phyloP scores from a whole-genome alignment of 2,329 filamentous ascomycete genomes.

The Simplicillium sp. region DNA sequence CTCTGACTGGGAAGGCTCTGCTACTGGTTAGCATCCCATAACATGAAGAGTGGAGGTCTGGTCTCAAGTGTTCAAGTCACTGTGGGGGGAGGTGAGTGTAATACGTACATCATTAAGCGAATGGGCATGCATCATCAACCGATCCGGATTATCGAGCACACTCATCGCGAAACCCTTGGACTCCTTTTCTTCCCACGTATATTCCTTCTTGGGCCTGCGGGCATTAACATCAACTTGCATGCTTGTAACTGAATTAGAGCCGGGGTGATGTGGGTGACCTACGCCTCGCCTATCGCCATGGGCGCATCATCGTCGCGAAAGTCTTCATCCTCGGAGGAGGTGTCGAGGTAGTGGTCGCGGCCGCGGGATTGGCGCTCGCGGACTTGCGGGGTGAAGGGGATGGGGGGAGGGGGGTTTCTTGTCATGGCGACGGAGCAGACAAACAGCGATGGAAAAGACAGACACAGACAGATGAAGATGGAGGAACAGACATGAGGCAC shows the following conservation, averaged over 20 bases:
- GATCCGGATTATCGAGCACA: slow-evolving; percentile 47
- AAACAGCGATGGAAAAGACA: too few species aligned
- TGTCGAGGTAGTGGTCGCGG: slow-evolving; percentile 39
- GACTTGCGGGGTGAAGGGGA: slow-evolving; percentile 36
- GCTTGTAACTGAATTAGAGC: not conserved
- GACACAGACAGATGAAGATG: too few species aligned
- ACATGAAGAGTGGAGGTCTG: too few species aligned
- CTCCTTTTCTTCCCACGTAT: slow-evolving; percentile 32
- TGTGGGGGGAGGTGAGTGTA: too few species aligned
- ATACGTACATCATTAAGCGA: slow-evolving; percentile 43
- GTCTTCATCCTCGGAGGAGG: slow-evolving; percentile 14
- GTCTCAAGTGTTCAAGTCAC: too few species aligned
- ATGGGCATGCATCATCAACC: slow-evolving; percentile 50
- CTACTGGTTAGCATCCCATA: too few species aligned
- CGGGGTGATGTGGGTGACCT: too few species aligned
- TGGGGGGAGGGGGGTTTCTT: too few species aligned
- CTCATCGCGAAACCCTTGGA: slow-evolving; percentile 39
- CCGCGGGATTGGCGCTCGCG: slow-evolving; percentile 50
- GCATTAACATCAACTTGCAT: not conserved
- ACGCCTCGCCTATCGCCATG: too few species aligned
- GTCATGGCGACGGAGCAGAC: too few species aligned
- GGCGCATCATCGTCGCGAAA: slow-evolving; percentile 17
- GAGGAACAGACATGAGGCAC: too few species aligned
- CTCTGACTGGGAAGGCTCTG: too few species aligned
- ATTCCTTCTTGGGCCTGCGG: slow-evolving; percentile 13